Evolutionary conservation across 495 filamentous ascomycete genomes (phyloP).

Genomic region (Darksidea phi): DNA sequence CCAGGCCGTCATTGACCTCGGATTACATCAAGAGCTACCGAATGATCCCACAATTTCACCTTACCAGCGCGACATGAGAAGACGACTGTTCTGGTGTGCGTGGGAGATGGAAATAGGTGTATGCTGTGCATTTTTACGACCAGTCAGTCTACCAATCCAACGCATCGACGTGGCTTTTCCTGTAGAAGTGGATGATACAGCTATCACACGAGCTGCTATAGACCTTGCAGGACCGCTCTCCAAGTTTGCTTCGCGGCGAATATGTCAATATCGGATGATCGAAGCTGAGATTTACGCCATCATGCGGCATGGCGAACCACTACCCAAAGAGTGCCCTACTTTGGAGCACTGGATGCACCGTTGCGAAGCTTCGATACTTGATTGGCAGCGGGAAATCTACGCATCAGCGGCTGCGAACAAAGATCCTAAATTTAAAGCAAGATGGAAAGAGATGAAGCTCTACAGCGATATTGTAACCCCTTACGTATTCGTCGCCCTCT

Average conservation of each 20-base stretch:
- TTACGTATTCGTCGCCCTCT: conserved; percentile 22
- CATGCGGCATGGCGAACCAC: conserved; percentile 14
- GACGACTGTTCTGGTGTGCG: conserved; percentile 26
- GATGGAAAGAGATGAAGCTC: conserved; percentile 25
- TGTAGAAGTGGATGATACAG: conserved; percentile 19
- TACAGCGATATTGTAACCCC: conserved; percentile 24
- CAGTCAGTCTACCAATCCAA: conserved; percentile 19
- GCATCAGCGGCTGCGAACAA: conserved; percentile 9
- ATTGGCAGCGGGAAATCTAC: conserved; percentile 18
- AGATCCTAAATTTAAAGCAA: conserved; percentile 11
- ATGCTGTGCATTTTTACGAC: conserved; percentile 18
- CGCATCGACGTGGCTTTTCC: conserved; percentile 18
- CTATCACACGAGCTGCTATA: conserved; percentile 11
- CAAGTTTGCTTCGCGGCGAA: conserved; percentile 22
- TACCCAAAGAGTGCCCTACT: conserved; percentile 19
- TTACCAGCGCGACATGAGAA: conserved; percentile 22
- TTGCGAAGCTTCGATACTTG: background rate
- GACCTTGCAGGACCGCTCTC: conserved; percentile 6
- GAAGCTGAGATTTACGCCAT: conserved; percentile 29
- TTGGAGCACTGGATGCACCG: conserved; percentile 22
- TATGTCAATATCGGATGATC: conserved; percentile 19
- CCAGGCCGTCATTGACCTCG: conserved; percentile 28
- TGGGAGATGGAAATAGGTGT: conserved; percentile 32
- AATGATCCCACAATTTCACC: conserved; percentile 8
- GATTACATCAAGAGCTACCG: conserved; percentile 28